Evolutionary conservation across 176 grass and related monocot genomes (phyloP).

Genomic region (Areca catechu): DNA sequence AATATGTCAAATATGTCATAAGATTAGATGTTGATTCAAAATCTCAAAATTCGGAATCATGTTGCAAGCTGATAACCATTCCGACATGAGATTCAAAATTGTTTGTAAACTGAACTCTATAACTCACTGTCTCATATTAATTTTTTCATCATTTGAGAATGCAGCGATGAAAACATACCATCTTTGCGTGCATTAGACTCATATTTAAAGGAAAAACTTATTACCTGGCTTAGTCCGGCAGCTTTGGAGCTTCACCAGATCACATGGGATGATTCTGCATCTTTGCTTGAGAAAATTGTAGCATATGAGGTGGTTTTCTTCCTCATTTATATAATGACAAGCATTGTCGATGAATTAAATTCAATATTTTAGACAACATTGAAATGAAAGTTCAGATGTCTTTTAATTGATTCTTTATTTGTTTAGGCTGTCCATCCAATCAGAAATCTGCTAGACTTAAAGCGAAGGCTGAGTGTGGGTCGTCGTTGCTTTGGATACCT

Average conservation of each 20-base stretch:
- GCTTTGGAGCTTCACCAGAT: slow-evolving; percentile 79
- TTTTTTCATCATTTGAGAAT: background rate
- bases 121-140: too few species aligned
- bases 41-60: too few species aligned
- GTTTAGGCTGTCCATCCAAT: slow-evolving; percentile 86
- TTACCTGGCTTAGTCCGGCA: slow-evolving; percentile 90
- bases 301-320: slow-evolving; percentile 61
- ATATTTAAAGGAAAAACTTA: slow-evolving; percentile 96
- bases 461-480: slow-evolving; percentile 74
- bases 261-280: slow-evolving; percentile 91
- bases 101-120: too few species aligned
- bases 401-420: slow-evolving; percentile 12
- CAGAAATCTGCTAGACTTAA: slow-evolving; percentile 90
- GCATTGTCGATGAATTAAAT: too few species aligned
- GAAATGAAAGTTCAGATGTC: background rate
- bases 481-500: slow-evolving; percentile 95
- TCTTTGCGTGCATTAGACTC: slow-evolving; percentile 69
- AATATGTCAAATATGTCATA: too few species aligned
- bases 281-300: slow-evolving; percentile 94
- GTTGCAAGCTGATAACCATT: too few species aligned
- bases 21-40: too few species aligned
- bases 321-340: background rate
- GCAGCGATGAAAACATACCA: slow-evolving; percentile 55
- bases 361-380: too few species aligned
- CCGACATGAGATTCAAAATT: too few species aligned